Base-by-base conservation (phyloP, 2,329 filamentous ascomycete species). In the Alternaria tenuissima region DNA sequence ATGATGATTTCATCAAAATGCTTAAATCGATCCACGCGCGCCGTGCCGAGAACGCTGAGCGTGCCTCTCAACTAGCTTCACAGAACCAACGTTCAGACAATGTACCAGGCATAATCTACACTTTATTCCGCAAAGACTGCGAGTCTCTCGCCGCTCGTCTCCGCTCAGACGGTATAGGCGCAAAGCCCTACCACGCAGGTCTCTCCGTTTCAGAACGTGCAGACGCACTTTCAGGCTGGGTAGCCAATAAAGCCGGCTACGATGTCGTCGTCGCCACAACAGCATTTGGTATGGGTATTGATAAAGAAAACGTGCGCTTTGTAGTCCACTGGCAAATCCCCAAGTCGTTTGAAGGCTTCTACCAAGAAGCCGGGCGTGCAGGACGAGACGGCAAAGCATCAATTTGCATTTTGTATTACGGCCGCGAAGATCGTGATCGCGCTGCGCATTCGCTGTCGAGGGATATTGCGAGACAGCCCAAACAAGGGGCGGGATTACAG, bases 241-340 rank as follows among this genome's bases (percentile, higher is more conserved):
- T 93, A 46, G 84, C 85, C 55, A 91, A 92, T 75, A 86, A 87
- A 55, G 84, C 86, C 26, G 91, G 91, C 1, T 97, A 95, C 79
- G 93, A 95, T 76, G 88, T 98, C 49, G 94, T 98, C 62, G 93
- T 97, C 28, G 94, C 94, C 2, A 98, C 94, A 0, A 98, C 93
- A 1, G 94, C 94, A 0, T 98, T 98, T 72, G 94, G 94, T 3
- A 98, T 98, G 94, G 94, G 94, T 26, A 97, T 98, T 65, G 94
- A 98, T 78, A 97, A 97, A 78, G 89, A 95, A 53, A 91, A 96
- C 69, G 94, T 98, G 11, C 91, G 94, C 3, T 97, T 97, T 71
- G 94, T 98, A 1, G 89, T 95, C 2, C 94, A 98, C 79, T 98
- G 94, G 93, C 91, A 93, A 60, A 85, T 97, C 9, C 92, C 94